Conservation (phyloP, 257 asterid species). For the Craterostigma plantagineum region DNA sequence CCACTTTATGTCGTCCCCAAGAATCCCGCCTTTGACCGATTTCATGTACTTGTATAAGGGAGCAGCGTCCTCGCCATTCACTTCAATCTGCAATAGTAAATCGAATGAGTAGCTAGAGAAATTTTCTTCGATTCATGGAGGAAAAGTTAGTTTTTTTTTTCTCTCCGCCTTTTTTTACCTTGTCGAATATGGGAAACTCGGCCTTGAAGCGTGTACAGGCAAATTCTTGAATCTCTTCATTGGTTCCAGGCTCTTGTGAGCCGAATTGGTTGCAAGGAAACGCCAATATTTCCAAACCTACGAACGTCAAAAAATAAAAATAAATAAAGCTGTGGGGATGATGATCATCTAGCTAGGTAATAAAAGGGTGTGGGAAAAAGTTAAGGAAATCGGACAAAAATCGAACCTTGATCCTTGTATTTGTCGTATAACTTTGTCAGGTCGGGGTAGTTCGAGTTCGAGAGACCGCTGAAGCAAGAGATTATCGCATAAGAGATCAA, state of each 20-base stretch:
- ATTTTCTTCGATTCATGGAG: no score
- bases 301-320: neutral
- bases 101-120: neutral
- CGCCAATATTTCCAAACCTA: conserved; percentile 87
- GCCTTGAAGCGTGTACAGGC: conserved; percentile 94
- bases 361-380: no score
- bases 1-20: conserved; percentile 68
- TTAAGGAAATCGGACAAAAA: no score
- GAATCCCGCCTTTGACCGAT: conserved; percentile 54
- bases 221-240: conserved; percentile 59
- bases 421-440: conserved; percentile 42
- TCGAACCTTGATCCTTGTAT: conserved; percentile 83
- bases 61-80: conserved; percentile 53
- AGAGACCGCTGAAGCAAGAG: conserved; percentile 54
- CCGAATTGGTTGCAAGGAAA: conserved; percentile 97
- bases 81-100: conserved; percentile 40
- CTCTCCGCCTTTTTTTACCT: conserved; percentile 30
- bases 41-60: conserved; percentile 69
- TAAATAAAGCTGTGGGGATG: conserved; percentile 1
- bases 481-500: conserved; percentile 3
- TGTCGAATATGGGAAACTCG: conserved; percentile 70
- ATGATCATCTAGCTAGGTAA: no score
- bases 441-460: conserved; percentile 69
- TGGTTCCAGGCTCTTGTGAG: conserved; percentile 81
- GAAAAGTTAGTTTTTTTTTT: no score